Evolutionary conservation across 257 asterid species (phyloP).

Genomic region (Solanum pinnatisectum): DNA sequence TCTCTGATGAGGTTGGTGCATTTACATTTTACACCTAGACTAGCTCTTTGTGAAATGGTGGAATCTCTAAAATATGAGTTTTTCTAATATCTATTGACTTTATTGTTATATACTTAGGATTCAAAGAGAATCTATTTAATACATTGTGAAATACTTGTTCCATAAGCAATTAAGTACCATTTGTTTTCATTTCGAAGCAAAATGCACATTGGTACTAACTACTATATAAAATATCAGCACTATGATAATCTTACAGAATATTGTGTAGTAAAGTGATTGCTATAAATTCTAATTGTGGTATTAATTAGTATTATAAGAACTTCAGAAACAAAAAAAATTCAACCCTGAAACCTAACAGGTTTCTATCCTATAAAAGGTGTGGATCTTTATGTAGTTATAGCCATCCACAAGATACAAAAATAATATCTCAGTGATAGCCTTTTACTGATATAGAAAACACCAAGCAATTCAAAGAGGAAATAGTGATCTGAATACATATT

Average conservation of each 20-base stretch:
- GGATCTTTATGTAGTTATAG: neutral
- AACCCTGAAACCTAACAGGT: neutral
- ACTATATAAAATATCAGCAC: neutral
- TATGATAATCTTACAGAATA: neutral
- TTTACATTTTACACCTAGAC: too few species aligned
- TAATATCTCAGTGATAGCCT: neutral
- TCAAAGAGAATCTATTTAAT: too few species aligned
- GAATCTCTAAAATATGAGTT: too few species aligned
- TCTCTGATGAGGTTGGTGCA: too few species aligned
- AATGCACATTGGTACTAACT: neutral
- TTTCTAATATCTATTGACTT: too few species aligned
- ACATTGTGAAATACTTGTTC: too few species aligned
- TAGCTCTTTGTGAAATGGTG: too few species aligned
- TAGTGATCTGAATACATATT: neutral
- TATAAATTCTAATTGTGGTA: neutral
- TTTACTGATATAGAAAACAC: neutral
- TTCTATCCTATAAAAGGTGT: neutral
- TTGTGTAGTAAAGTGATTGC: neutral
- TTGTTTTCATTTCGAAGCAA: neutral
- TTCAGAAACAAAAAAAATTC: neutral
- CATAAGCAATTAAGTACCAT: neutral
- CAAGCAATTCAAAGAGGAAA: neutral
- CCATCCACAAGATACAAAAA: neutral
- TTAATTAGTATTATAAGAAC: neutral
- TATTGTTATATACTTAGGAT: too few species aligned